Base-by-base conservation (phyloP, 768 basidiomycete species). In the Lentinula aciculospora region DNA sequence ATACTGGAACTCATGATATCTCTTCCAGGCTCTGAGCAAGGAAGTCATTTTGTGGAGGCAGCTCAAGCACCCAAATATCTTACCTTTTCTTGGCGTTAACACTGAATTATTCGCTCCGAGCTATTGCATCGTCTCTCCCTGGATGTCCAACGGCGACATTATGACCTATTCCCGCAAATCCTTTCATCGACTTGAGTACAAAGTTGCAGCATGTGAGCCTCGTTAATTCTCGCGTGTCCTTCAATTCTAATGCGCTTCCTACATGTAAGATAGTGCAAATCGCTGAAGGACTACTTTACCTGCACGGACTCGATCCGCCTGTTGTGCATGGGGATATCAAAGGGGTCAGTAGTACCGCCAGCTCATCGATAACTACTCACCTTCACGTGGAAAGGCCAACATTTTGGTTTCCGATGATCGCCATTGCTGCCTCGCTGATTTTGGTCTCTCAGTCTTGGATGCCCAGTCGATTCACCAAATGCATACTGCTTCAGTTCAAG, bases 271-370 rank as follows among this genome's bases (percentile, higher is more conserved):
- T 66, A 8, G 57, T 56, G 31, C 65, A 77, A 53, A 67, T 74
- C 31, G 71, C 72, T 2, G 67, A 57, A 13, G 76, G 74, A 25
- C 57, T 77, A 19, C 64, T 66, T 39, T 75, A 78, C 48, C 60
- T 78, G 32, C 76, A 78, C 50, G 60, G 56, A n/a, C 69, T 70
- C 55, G 63, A 67, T 50, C 76, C 77, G n/a, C 75, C 73, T 6
- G 67, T 78, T 19, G 63, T 71, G 23, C 77, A 78, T 34, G 72
- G 71, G 39, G 76, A 78, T 57, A 64, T 78, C 46, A 76, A 75
- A 64, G 69, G 72, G 6, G 75, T 76, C 62, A 42, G 71, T 27
- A n/a, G 23, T 21, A 3, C 12, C 29, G 37, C 3, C 8, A 23
- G 10, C 32, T 37, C 21, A 19, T 19, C 53, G 23, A n/a, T n/a